Base-by-base conservation (phyloP, 2,329 filamentous ascomycete species). In the Incumbomyces delicatus region DNA sequence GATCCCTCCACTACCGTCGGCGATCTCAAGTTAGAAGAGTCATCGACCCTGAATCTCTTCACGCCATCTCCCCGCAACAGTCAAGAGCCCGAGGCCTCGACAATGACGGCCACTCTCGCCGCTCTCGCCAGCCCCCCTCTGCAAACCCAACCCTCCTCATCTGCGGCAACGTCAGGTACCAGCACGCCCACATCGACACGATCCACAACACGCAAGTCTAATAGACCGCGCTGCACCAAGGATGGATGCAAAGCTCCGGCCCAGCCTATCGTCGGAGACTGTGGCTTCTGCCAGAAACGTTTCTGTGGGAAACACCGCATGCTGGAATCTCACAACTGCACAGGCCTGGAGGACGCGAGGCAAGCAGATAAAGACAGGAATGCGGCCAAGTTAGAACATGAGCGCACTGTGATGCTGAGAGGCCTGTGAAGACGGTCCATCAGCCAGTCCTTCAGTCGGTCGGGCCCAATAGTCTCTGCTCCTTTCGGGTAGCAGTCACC, bases 331-430 rank as follows among this genome's bases (percentile, higher is more conserved):
- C 92, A 98, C 71, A 87, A 87, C 70, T 98, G 92, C 72, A 80
- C 78, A 54, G 88, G 88, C 34, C 74, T 98, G 48, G 92, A 96
- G 73, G 86, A 95, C 70, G 95, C 90, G 77, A 95, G 95, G 77
- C 92, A 94, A 74, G 88, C 95, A 67, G 90, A 87, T 40, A 87
- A 95, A 68, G 87, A 94, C 66, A 81, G 88, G 56, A 98, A 98
- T 66, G 86, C 87, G 50, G 85, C 88, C 55, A 89, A 94, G 71
- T 74, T 98, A 63, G 87, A 95, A 68, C 80, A 82, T 48, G 90
- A 98, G 75, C 78, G 90, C 62, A 98, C 92, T 39, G 84, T 90
- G 54, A 88, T 94, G 59, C 92, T 96, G 70, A 89, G 85, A 69
- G 89, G 89, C 52, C 83, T 94, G 65, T 95, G 77, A 61, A 11